Evolutionary conservation across 805 yeast species (phyloP), one percentile per base, ranked within the genome.

Genomic region (Lipomyces spencermartinsiae): DNA sequence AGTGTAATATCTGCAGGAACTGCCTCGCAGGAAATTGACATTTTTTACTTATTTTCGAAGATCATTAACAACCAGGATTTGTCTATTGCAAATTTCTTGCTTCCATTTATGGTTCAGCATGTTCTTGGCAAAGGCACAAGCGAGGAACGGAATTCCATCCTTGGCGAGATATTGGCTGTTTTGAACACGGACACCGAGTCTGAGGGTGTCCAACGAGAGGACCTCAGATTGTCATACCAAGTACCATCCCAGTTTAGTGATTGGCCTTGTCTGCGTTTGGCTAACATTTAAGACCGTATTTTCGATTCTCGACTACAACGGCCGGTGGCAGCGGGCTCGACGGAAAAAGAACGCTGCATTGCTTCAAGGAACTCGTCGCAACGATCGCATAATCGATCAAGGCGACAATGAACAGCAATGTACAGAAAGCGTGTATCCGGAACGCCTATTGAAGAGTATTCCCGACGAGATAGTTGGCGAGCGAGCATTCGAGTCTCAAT

Each of bases 401-500:
- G 69, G 60, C 25, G 57, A 58, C 10, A 58, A 31, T 34, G 49
- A 43, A 43, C 10, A 43, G 8, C 49, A 16, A 7, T 43, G 22
- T 9, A 43, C 22, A 8, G n/a, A 43, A 16, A 43, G 8, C n/a
- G 19, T 43, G 22, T 43, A 43, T 37, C 59, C 62, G 9, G 69
- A 66, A 39, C n/a, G 29, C 12, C 22, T 64, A 3, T 14, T 64
- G 12, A 33, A 31, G 3, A 46, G 59, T 10, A 63, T 70, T 43
- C 71, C 68, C 2, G 67, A 56, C 35, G 87, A 86, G 49, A 75
- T 90, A 29, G 82, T 95, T 73, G 97, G 97, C 0, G 82, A 83
- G 46, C 83, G 95, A 62, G 90, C 98, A 0, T 84, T 92, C 0
- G 92, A 92, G 71, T 91, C 96, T 68, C 91, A 87, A 58, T 88